Base-by-base conservation (phyloP, 2,329 filamentous ascomycete genomes). In the Boeremia lycopersici region DNA sequence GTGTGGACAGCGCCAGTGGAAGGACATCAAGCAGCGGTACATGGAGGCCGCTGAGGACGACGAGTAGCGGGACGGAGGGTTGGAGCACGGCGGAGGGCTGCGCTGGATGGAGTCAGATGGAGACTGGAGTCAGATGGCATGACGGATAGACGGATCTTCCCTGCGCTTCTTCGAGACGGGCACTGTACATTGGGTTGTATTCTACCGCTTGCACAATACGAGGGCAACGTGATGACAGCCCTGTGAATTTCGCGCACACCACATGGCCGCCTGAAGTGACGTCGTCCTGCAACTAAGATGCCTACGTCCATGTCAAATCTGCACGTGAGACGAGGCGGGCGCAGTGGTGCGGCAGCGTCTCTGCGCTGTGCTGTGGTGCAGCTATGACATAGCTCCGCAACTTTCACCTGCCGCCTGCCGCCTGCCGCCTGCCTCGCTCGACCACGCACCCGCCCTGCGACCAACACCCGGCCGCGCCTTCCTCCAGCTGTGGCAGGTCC, bases 11-110 rank as follows among this genome's bases (percentile, higher is more conserved):
- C 91, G 93, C 74, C 93, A 97, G 96, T 98, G 95, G 95, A 97
- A 97, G 86, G 95, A 99, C 78, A 97, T 99, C 82, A 93, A 96
- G 81, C 81, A 88, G 78, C 88, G 85, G 79, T 99, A 96, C 79
- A 78, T 96, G 71, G 74, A 90, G 79, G 82, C 83, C 56, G 85
- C 82, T 52, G 87, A 89, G 62, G 87, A 87, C 63, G 87, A 88
- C 56, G 78, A 74, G 63, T 73, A 73, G 61, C n/a, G 51, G 47
- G 44, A 31, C 17, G 39, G 51, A 47, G 19, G 19, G 19, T 5
- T 23, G 19, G 19, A 23, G 19, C 19, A 23, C 5, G 19, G 5
- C 5, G 19, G 19, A 23, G 19, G 19, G 19, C 19, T n/a, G 50
- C 46, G 47, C 33, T 17, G 38, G 51, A 45, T 12, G 35, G 51